Evolutionary conservation across 2,329 filamentous ascomycete species (phyloP), one percentile per base, ranked within the genome.

Genomic region (Fusarium concolor): DNA sequence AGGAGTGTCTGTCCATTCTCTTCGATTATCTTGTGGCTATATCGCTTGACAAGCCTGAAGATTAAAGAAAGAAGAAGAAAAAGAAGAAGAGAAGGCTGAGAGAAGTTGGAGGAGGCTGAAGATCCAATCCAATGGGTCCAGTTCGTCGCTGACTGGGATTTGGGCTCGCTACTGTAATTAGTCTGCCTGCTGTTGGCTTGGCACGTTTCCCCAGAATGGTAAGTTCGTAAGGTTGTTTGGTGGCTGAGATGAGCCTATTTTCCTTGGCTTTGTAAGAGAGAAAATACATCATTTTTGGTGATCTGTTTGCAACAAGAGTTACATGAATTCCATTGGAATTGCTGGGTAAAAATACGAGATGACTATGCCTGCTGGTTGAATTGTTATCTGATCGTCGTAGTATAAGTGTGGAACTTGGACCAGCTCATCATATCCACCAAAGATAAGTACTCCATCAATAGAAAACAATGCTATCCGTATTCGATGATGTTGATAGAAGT

Each of bases 131-230:
- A 42, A 67, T 62, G 46, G 51, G 44, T 38, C 37, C 50, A 38
- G 51, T 62, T 53, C 38, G 44, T 52, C 35, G 45, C 41, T 58
- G 58, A 56, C 59, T 64, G 15, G 53, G 61, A 45, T 45, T 6
- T 50, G n/a, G 43, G 28, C 52, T 62, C 42, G 49, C 59, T 66
- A 65, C 51, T 61, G 28, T 33, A 57, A 58, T 61, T 62, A 62
- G 58, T 62, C 28, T 60, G 38, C 33, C 37, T 51, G 45, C 24
- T 29, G 35, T 26, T 31, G 57, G 37, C 71, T 73, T 73, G 68
- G 71, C 71, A 50, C 53, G 39, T 60, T 73, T 70, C 62, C 71
- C 71, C 53, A 56, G 58, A 62, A 49, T 28, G 59, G 62, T 42
- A 67, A 39, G 22, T 42, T n/a, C 45, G 31, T 33, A 43, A n/a